phyloP scores from a whole-genome alignment of 225 moss, liverwort and hornwort species.

The Anthoceros angustus region DNA sequence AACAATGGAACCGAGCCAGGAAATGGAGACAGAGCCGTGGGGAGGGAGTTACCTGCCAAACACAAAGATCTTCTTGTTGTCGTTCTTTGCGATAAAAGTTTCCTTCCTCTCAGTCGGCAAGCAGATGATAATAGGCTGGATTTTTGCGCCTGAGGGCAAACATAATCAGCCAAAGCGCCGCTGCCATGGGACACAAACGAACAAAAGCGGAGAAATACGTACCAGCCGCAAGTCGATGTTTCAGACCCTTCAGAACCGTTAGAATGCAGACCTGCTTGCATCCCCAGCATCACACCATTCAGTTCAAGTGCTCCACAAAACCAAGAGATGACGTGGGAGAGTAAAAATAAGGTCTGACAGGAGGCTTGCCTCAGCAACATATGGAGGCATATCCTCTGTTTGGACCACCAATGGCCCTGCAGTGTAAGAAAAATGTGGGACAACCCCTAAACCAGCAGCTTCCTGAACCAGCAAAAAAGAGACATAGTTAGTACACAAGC shows the following conservation, averaged over 20 bases:
- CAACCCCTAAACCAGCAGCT: constrained; percentile 55
- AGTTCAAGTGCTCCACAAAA: background rate
- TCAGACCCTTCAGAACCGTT: constrained; percentile 58
- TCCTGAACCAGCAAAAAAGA: constrained; percentile 26
- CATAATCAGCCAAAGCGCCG: background rate
- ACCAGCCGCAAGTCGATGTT: constrained; percentile 71
- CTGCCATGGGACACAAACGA: background rate
- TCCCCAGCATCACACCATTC: background rate
- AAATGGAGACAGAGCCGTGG: background rate
- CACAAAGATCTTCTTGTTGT: constrained; percentile 33
- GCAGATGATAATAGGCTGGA: constrained; percentile 48
- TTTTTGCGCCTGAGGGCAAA: constrained; percentile 38
- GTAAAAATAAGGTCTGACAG: background rate
- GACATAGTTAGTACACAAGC: constrained; percentile 4
- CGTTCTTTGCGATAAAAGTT: constrained; percentile 36
- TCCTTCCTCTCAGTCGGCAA: constrained; percentile 57
- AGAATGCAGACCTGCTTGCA: constrained; percentile 60
- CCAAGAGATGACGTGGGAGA: background rate
- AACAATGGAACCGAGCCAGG: background rate
- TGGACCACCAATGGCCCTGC: constrained; percentile 56
- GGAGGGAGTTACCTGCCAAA: constrained; percentile 47
- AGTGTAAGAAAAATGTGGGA: constrained; percentile 44
- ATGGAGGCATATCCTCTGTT: constrained; percentile 67
- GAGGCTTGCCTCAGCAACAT: constrained; percentile 66
- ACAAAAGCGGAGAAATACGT: constrained; percentile 7